Conservation (phyloP, 2,329 filamentous ascomycete species). For the Aureobasidium lini region DNA sequence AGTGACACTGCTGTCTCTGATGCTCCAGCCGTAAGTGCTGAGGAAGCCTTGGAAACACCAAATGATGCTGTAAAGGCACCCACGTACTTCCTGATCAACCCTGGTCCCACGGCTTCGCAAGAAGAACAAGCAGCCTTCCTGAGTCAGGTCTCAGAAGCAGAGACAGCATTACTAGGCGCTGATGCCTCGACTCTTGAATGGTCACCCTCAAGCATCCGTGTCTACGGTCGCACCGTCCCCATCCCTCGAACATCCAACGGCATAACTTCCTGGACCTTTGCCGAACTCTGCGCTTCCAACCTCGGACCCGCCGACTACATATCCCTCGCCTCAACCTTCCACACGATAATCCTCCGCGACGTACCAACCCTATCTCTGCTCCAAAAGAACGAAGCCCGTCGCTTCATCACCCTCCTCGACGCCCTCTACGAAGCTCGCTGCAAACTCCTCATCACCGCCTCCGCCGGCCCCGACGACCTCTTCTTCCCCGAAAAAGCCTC, state of each 20-base stretch:
- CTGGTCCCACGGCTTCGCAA: background rate
- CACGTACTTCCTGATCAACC: conserved; percentile 17
- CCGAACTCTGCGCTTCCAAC: conserved; percentile 54
- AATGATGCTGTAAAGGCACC: conserved; percentile 10
- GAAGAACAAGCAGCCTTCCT: conserved; percentile 4
- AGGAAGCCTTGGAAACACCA: background rate
- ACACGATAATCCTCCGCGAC: conserved; percentile 66
- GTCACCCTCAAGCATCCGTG: conserved; percentile 37
- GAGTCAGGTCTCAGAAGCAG: conserved; percentile 6
- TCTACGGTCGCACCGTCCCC: conserved; percentile 57
- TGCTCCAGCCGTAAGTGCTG: background rate
- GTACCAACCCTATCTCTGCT: conserved; percentile 59
- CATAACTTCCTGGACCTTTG: conserved; percentile 56
- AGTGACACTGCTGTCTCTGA: background rate
- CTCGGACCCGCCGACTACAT: conserved; percentile 80
- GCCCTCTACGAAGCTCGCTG: conserved; percentile 76
- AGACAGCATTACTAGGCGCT: conserved; percentile 4
- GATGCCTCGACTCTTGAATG: conserved; percentile 31
- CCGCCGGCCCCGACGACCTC: conserved; percentile 60
- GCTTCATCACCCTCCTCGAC: conserved; percentile 74
- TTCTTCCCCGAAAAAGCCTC: conserved; percentile 56
- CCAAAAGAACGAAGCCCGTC: conserved; percentile 72
- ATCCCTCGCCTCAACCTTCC: conserved; percentile 69
- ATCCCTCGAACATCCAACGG: conserved; percentile 48
- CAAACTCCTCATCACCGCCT: conserved; percentile 63